Conservation (phyloP, 2,329 filamentous ascomycete genomes). For the Aspergillus fumigatiaffinis region DNA sequence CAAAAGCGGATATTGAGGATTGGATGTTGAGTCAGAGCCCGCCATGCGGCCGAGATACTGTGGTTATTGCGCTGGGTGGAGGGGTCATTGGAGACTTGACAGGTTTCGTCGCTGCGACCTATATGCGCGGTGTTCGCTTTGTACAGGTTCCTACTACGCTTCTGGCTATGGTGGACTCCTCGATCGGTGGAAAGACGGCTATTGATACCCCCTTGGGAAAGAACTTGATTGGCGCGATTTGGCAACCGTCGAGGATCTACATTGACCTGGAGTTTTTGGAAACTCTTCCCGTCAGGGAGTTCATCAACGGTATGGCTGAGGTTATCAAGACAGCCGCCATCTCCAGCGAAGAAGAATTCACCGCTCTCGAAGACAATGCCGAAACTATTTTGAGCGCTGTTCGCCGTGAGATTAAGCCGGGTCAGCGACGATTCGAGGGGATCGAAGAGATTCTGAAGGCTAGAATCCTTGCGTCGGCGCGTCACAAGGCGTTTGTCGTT, state of each 20-base stretch:
- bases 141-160: slow-evolving; percentile 95
- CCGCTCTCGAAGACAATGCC: slow-evolving; percentile 76
- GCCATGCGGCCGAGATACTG: slow-evolving; percentile 88
- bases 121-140: slow-evolving; percentile 95
- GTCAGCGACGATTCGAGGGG: slow-evolving; percentile 59
- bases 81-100: slow-evolving; percentile 98
- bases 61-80: slow-evolving; percentile 90
- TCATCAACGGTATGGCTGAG: slow-evolving; percentile 98
- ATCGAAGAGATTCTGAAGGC: slow-evolving; percentile 69
- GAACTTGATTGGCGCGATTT: slow-evolving; percentile 93
- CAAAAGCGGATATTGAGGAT: slow-evolving; percentile 93
- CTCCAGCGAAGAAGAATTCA: slow-evolving; percentile 85
- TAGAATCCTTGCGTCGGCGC: slow-evolving; percentile 84
- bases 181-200: slow-evolving; percentile 96
- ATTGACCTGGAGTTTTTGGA: slow-evolving; percentile 91
- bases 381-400: slow-evolving; percentile 70
- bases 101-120: slow-evolving; percentile 93
- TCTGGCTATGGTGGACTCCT: slow-evolving; percentile 96
- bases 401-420: slow-evolving; percentile 56
- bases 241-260: slow-evolving; percentile 92
- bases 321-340: slow-evolving; percentile 97
- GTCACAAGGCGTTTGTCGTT: slow-evolving; percentile 90
- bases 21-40: slow-evolving; percentile 83
- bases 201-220: slow-evolving; percentile 96
- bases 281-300: slow-evolving; percentile 83